These are phyloP conservation scores for Cercospora beticola DNA, from an alignment of 2,329 filamentous ascomycete genomes.

Conservation along the genomic window DNA sequence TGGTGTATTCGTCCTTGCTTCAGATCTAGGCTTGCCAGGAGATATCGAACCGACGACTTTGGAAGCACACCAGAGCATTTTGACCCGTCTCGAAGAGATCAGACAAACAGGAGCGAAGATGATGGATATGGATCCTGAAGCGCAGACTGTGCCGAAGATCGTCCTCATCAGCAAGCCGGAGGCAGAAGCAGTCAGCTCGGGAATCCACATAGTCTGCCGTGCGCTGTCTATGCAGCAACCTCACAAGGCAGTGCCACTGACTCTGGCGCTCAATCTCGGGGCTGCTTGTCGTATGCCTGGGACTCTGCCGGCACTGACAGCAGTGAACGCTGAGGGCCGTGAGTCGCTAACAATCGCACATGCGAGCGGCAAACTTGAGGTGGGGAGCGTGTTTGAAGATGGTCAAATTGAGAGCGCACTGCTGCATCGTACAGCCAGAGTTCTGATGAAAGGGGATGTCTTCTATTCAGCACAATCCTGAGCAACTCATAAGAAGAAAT, in stretches of 20 bases:
- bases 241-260: constrained; percentile 47
- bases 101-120: constrained; percentile 56
- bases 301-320: constrained; percentile 29
- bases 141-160: constrained; percentile 62
- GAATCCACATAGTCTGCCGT: constrained; percentile 43
- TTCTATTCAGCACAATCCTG: constrained; percentile 23
- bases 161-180: constrained; percentile 49
- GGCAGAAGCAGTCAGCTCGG: constrained; percentile 8
- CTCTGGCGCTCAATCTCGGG: constrained; percentile 45
- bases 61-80: constrained; percentile 49
- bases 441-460: constrained; percentile 36
- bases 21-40: constrained; percentile 52
- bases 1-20: constrained; percentile 60
- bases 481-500: not conserved
- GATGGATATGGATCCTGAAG: constrained; percentile 58
- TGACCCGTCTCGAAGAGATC: constrained; percentile 58
- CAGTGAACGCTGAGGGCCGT: constrained; percentile 20
- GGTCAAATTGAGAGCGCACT: constrained; percentile 32
- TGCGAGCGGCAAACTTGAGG: constrained; percentile 33
- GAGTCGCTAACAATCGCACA: constrained; percentile 32
- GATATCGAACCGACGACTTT: constrained; percentile 57
- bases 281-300: constrained; percentile 39
- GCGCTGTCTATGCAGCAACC: constrained; percentile 48
- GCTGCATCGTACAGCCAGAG: constrained; percentile 33
- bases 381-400: constrained; percentile 30